Evolutionary conservation across 768 basidiomycete genomes (phyloP).

Genomic region (Lyophyllum shimeji): DNA sequence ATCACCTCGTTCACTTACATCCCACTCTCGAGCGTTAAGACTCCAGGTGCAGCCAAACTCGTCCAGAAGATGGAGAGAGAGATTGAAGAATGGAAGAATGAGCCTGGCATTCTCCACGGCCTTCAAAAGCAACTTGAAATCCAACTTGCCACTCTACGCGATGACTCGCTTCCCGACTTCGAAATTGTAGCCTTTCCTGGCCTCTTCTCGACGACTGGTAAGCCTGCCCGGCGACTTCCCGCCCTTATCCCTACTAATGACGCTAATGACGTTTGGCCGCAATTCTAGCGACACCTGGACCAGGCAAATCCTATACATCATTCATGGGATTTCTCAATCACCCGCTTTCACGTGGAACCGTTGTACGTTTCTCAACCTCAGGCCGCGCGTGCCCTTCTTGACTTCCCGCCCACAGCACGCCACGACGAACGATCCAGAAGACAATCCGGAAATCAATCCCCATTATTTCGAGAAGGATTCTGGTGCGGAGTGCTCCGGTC

Average conservation of each 20-base stretch:
- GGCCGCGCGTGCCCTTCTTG: neutral
- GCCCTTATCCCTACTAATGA: neutral
- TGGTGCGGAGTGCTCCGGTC: slow-evolving; percentile 25
- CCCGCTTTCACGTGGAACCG: slow-evolving; percentile 46
- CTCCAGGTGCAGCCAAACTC: slow-evolving; percentile 15
- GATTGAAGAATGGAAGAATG: slow-evolving; percentile 22
- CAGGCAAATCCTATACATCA: slow-evolving; percentile 43
- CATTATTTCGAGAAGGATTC: slow-evolving; percentile 40
- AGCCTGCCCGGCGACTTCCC: neutral
- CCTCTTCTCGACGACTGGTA: slow-evolving; percentile 19
- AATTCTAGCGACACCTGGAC: slow-evolving; percentile 32
- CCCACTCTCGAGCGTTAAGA: slow-evolving; percentile 21
- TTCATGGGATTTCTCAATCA: slow-evolving; percentile 39
- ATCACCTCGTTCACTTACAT: slow-evolving; percentile 29
- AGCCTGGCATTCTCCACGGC: slow-evolving; percentile 27
- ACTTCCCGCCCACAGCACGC: slow-evolving; percentile 21
- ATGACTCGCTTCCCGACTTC: slow-evolving; percentile 24
- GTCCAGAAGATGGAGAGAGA: slow-evolving; percentile 21
- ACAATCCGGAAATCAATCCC: slow-evolving; percentile 39
- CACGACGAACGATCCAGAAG: slow-evolving; percentile 30
- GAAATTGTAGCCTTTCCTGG: slow-evolving; percentile 25
- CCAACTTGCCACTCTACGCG: slow-evolving; percentile 28
- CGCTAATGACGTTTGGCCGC: neutral
- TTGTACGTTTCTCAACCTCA: slow-evolving; percentile 40
- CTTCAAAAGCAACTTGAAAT: slow-evolving; percentile 39